Conservation (phyloP, 331 rosid genomes). For the Malus hybrid region DNA sequence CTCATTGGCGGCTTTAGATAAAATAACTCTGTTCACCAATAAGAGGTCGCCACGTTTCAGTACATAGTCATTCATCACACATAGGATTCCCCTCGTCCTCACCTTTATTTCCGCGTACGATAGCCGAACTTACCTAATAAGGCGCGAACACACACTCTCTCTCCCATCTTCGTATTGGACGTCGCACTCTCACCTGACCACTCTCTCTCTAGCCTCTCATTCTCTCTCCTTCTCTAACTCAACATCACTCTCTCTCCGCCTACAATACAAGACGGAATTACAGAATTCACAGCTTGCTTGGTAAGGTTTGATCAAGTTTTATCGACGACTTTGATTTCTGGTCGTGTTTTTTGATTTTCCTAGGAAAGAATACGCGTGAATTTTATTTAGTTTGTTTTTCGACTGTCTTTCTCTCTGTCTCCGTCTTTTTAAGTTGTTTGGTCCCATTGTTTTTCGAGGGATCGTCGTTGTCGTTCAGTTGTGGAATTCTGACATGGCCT, state of each 20-base stretch:
- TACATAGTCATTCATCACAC: neutral
- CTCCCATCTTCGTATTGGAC: neutral
- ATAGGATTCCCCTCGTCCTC: neutral
- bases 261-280: neutral
- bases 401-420: too few relatives aligned
- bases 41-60: neutral
- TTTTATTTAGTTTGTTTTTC: too few relatives aligned
- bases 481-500: constrained; percentile 38
- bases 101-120: neutral
- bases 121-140: neutral
- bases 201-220: neutral
- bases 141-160: constrained; percentile 4
- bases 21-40: neutral
- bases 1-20: neutral
- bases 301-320: neutral
- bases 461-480: neutral
- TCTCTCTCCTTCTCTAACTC: neutral
- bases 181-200: neutral
- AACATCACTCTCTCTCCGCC: neutral
- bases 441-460: neutral
- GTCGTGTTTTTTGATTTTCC: neutral
- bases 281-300: neutral
- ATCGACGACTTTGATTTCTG: neutral
- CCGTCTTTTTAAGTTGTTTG: neutral
- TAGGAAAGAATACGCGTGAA: neutral